phyloP scores from a whole-genome alignment of 1,284 basidiomycete genomes.

The Pisolithus thermaeus region DNA sequence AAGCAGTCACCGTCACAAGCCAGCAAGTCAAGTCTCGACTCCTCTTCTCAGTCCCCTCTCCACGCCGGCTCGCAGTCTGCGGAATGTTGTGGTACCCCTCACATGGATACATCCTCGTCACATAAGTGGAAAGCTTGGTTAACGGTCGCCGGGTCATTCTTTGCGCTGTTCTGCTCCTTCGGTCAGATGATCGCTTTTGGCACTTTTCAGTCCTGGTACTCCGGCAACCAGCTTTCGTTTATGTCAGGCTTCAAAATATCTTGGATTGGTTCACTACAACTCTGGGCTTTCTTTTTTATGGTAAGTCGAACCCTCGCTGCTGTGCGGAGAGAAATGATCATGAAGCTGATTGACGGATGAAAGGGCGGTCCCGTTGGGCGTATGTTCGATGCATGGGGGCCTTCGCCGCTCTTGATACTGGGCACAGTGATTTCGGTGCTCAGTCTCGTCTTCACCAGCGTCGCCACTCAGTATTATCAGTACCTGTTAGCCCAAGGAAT shows the following conservation, averaged over 20 bases:
- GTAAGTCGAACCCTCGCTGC: slow-evolving; percentile 16
- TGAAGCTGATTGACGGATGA: background rate
- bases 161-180: slow-evolving; percentile 31
- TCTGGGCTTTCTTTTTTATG: slow-evolving; percentile 42
- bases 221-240: slow-evolving; percentile 32
- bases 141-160: slow-evolving; percentile 26
- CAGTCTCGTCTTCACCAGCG: slow-evolving; percentile 48
- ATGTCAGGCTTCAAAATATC: slow-evolving; percentile 35
- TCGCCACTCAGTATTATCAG: slow-evolving; percentile 52
- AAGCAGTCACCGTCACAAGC: slow-evolving; percentile 19
- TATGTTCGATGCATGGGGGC: slow-evolving; percentile 47
- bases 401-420: slow-evolving; percentile 37
- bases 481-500: slow-evolving; percentile 57
- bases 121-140: slow-evolving; percentile 20
- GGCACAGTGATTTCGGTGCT: slow-evolving; percentile 39
- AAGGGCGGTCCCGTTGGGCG: slow-evolving; percentile 48
- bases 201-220: slow-evolving; percentile 41
- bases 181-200: slow-evolving; percentile 28
- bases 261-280: slow-evolving; percentile 44
- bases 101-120: background rate
- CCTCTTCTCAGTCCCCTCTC: slow-evolving; percentile 15
- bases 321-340: background rate
- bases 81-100: background rate
- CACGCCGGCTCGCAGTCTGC: slow-evolving; percentile 11
- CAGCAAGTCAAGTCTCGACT: slow-evolving; percentile 20